These are phyloP conservation scores for Phytophthora syringae DNA, from an alignment of 352 stramenopile species.

Conservation along the genomic window DNA sequence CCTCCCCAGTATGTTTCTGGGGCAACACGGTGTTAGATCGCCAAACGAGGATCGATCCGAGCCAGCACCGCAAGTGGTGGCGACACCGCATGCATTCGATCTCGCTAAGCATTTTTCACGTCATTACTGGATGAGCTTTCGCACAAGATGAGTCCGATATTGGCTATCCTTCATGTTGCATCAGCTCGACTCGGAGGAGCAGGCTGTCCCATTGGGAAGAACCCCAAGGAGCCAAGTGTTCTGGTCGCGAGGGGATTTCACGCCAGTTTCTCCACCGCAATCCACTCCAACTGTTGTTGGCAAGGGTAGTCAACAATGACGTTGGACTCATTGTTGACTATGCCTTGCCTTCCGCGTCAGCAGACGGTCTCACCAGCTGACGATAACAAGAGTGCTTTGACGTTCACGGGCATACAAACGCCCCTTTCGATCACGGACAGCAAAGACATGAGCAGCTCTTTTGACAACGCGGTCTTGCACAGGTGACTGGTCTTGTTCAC, in stretches of 20 bases:
- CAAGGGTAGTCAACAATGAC: too few relatives aligned
- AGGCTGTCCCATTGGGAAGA: neutral
- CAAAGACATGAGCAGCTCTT: constrained; percentile 24
- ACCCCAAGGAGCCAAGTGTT: neutral
- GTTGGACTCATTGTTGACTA: constrained; percentile 1
- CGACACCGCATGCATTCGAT: too few relatives aligned
- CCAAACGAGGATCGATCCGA: neutral
- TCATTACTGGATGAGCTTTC: neutral
- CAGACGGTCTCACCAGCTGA: constrained; percentile 24
- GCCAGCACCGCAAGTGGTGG: neutral
- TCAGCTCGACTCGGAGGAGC: too few relatives aligned
- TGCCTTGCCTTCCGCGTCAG: constrained; percentile 11
- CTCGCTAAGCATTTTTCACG: neutral
- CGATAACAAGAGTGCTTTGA: constrained; percentile 17
- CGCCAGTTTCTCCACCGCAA: too few relatives aligned
- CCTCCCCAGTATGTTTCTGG: constrained; percentile 10
- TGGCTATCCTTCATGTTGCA: neutral
- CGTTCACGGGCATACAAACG: constrained; percentile 21
- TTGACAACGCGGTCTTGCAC: constrained; percentile 7
- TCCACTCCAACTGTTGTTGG: too few relatives aligned
- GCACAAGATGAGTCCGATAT: neutral
- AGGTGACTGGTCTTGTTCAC: constrained; percentile 7
- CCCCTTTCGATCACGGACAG: constrained; percentile 23
- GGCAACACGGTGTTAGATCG: neutral
- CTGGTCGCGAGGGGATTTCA: neutral